Evolutionary conservation across 345 rosid species (phyloP).

Genomic region (Salix suchowensis): DNA sequence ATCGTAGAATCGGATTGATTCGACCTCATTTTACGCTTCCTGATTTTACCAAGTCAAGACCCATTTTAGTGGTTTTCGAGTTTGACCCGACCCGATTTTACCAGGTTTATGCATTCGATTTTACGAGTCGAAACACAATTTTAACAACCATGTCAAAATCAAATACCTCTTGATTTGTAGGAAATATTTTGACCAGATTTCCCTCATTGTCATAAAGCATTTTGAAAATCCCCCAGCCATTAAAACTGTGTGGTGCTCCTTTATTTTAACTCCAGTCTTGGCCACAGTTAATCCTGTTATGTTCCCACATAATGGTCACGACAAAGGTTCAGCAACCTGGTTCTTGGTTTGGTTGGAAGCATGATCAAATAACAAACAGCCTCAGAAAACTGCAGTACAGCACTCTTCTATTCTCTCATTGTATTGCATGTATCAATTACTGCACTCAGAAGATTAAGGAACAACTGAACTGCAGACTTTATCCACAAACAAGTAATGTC

Average conservation of each 20-base stretch:
- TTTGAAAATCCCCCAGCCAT: background rate
- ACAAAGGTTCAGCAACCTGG: background rate
- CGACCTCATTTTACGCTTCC: too few species aligned
- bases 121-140: too few species aligned
- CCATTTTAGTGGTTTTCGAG: too few species aligned
- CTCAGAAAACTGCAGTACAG: background rate
- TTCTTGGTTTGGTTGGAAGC: background rate
- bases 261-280: background rate
- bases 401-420: background rate
- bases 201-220: too few species aligned
- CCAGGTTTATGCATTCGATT: too few species aligned
- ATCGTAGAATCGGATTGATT: too few species aligned
- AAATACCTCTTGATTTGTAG: background rate
- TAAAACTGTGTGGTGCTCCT: background rate
- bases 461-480: background rate
- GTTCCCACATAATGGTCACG: background rate
- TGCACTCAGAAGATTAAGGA: background rate
- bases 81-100: too few species aligned
- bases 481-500: constrained; percentile 4
- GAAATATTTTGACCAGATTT: background rate
- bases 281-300: background rate
- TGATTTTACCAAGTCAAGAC: too few species aligned
- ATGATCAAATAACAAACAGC: background rate
- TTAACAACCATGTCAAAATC: too few species aligned
- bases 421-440: background rate